Evolutionary conservation across 176 grass and related monocot genomes (phyloP).

Genomic region (Areca catechu): DNA sequence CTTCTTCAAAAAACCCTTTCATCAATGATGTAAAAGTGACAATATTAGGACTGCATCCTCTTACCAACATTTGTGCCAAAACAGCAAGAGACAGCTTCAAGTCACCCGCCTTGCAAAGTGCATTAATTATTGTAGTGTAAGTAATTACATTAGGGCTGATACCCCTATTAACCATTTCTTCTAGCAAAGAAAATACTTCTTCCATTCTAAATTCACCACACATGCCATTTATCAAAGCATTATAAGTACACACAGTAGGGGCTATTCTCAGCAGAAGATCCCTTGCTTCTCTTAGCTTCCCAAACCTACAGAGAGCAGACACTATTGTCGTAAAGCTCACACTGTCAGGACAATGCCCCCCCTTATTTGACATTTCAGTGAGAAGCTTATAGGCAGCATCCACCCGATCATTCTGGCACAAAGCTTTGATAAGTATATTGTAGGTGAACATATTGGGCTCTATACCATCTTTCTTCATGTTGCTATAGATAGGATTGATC

Average conservation of each 20-base stretch:
- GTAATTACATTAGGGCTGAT: conserved; percentile 47
- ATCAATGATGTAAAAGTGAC: conserved; percentile 42
- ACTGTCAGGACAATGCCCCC: conserved; percentile 49
- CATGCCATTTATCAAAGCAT: conserved; percentile 39
- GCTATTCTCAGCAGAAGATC: conserved; percentile 22
- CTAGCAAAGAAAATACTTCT: conserved; percentile 36
- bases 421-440: conserved; percentile 71
- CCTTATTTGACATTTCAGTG: conserved; percentile 72
- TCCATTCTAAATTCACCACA: conserved; percentile 36
- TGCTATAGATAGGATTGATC: conserved; percentile 41
- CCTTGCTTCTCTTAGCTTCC: conserved; percentile 49
- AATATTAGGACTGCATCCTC: conserved; percentile 56
- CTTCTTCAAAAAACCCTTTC: conserved; percentile 41
- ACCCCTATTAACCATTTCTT: conserved; percentile 44
- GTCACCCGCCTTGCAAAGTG: conserved; percentile 38
- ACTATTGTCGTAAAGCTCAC: conserved; percentile 57
- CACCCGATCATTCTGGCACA: conserved; percentile 66
- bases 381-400: conserved; percentile 55
- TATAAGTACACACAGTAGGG: conserved; percentile 38
- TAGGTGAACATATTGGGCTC: conserved; percentile 69
- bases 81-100: conserved; percentile 39
- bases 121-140: conserved; percentile 47
- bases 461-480: conserved; percentile 56
- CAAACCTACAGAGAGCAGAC: conserved; percentile 49
- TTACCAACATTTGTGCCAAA: conserved; percentile 64